phyloP scores from a whole-genome alignment of 139 green algal species.

The Auxenochlorella pyrenoidosa region DNA sequence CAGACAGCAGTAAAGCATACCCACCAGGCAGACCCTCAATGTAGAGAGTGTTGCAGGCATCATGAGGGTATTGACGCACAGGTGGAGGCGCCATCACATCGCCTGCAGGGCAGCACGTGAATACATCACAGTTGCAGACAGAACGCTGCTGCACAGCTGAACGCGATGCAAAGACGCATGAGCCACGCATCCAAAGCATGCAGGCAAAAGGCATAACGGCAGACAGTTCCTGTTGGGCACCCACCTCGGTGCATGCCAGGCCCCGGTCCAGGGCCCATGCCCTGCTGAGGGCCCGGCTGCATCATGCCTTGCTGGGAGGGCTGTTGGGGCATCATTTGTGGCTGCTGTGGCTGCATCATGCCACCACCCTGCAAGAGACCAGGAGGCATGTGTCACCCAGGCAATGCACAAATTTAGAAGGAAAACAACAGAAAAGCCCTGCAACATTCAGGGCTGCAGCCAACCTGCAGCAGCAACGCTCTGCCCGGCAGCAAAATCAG shows the following conservation, averaged over 20 bases:
- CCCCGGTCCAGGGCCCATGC: neutral
- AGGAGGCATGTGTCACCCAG: neutral
- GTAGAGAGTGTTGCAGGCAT: slow-evolving; percentile 67
- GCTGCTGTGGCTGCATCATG: slow-evolving; percentile 12
- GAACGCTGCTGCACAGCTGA: too few species aligned
- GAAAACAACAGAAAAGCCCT: neutral
- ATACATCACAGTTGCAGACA: neutral
- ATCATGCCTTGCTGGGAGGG: neutral
- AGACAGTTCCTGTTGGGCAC: neutral
- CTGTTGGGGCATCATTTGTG: neutral
- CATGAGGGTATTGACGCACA: slow-evolving; percentile 37
- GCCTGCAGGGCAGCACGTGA: neutral
- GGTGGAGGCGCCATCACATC: neutral
- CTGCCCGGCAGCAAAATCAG: neutral
- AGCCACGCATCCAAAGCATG: neutral
- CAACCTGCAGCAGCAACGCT: neutral
- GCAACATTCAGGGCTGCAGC: neutral
- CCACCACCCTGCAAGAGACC: neutral
- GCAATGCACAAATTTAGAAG: neutral
- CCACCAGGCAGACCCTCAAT: slow-evolving; percentile 58
- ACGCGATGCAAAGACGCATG: too few species aligned
- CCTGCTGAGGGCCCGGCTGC: neutral
- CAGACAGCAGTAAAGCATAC: neutral
- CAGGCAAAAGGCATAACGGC: neutral
- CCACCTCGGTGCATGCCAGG: neutral